Evolutionary conservation across 169 alveolate genomes (phyloP), one percentile per base, ranked within the genome.

Genomic region (Babesia ovata): DNA sequence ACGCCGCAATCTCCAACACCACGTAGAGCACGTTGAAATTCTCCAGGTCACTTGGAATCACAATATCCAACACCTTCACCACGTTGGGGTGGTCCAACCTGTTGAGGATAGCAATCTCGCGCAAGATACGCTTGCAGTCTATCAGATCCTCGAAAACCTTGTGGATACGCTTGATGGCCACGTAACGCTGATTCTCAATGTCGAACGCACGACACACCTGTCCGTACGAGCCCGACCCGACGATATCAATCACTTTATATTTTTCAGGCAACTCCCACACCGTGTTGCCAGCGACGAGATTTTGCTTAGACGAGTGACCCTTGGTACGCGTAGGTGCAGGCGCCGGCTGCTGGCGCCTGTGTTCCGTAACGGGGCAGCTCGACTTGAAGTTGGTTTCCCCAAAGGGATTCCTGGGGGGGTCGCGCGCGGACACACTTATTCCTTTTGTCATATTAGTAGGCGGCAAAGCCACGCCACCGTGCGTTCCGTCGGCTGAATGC

Each of bases 1-100:
- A 93, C 84, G 98, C 97, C 54, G 99, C 98, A 56, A 96, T 95
- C 88, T 98, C 99, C 90, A 97, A 87, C 12, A 97, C 99, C 61
- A 97, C 92, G 88, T 97, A 98, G 48, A 98, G 90, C 59, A 95
- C 98, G 63, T 96, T 96, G 75, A 97, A 97, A 33, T 85, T 86
- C 62, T 93, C 93, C 61, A 88, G 85, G 84, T 94, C 93, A 33
- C 79, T 89, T n/a, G 99, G 99, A 44, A 91, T 93, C 66, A 93
- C 79, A 17, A 97, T 94, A 75, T 96, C 99, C 70, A 91, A 66
- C 45, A 96, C 84, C 70, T 93, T 91, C 29, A 97, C 97, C 22
- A 96, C 93, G 63, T 95, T 93, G 66, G 95, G 94, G 84, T 95
- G 96, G 71, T 93, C 93, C 26, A 97, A 88, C 69, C 98, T 82